Conservation (phyloP, 2,329 filamentous ascomycete genomes). For the Penicillium occitanis region DNA sequence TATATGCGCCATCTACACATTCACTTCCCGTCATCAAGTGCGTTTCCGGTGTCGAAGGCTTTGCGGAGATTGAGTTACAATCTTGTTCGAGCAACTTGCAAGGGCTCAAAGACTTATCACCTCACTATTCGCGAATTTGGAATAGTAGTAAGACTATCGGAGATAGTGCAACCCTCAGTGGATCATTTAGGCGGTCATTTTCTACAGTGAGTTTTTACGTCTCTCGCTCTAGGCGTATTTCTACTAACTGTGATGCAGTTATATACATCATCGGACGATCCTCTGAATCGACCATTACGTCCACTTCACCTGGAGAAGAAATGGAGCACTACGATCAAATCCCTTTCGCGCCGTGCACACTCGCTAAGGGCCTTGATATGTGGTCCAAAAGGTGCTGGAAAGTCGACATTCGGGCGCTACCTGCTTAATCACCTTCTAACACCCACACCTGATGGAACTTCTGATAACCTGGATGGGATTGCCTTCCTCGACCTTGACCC, state of each 20-base stretch:
- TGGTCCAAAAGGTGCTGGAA: conserved; percentile 58
- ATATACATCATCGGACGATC: conserved; percentile 44
- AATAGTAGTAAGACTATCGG: conserved; percentile 38
- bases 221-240: neutral
- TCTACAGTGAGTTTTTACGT: conserved; percentile 38
- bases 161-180: conserved; percentile 37
- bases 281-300: conserved; percentile 42
- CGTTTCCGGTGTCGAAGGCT: conserved; percentile 41
- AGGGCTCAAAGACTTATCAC: conserved; percentile 49
- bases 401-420: conserved; percentile 60
- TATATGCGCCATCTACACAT: conserved; percentile 58
- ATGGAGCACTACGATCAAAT: conserved; percentile 47
- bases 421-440: conserved; percentile 57
- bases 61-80: conserved; percentile 51
- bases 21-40: conserved; percentile 56
- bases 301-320: conserved; percentile 46
- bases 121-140: conserved; percentile 57
- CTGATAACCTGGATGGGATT: conserved; percentile 42
- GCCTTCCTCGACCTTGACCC: conserved; percentile 61
- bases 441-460: conserved; percentile 35
- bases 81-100: conserved; percentile 48
- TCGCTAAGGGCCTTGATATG: conserved; percentile 50
- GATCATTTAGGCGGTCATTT: conserved; percentile 37
- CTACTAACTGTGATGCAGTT: conserved; percentile 29
- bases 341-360: conserved; percentile 42